Evolutionary conservation across 148 eudicot genomes (phyloP).

Genomic region (Rhododendron griersonianum): DNA sequence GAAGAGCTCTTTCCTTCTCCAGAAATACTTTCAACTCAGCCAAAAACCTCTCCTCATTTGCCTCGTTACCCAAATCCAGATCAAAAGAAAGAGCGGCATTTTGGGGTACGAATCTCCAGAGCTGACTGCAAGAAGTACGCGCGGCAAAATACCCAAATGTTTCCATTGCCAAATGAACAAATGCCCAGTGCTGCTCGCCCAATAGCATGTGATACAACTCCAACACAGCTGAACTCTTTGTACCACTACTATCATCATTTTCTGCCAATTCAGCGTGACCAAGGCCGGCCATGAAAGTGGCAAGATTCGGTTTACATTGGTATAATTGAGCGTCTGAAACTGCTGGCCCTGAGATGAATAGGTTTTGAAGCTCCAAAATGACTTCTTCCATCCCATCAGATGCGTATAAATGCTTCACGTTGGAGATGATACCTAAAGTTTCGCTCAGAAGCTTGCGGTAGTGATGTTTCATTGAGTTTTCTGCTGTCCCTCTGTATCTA

Average conservation of each 20-base stretch:
- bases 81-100: conserved; percentile 92
- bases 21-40: conserved; percentile 70
- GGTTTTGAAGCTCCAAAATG: conserved; percentile 61
- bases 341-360: conserved; percentile 47
- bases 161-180: conserved; percentile 60
- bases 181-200: conserved; percentile 86
- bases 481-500: conserved; percentile 35
- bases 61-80: conserved; percentile 44
- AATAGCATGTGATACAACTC: conserved; percentile 75
- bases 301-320: conserved; percentile 71
- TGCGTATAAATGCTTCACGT: conserved; percentile 52
- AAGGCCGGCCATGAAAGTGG: conserved; percentile 76
- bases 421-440: conserved; percentile 54
- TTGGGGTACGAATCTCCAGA: conserved; percentile 87
- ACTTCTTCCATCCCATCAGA: conserved; percentile 63
- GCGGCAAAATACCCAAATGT: conserved; percentile 91
- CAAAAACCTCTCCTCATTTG: conserved; percentile 70
- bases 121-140: conserved; percentile 65
- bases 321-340: conserved; percentile 35
- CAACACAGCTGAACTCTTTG: conserved; percentile 52
- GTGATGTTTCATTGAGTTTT: conserved; percentile 33
- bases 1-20: conserved; percentile 68
- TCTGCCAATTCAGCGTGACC: conserved; percentile 57
- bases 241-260: conserved; percentile 26
- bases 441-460: conserved; percentile 59